Evolutionary conservation across 2,329 filamentous ascomycete species (phyloP).

Genomic region (Scopulariopsis brevicaulis): DNA sequence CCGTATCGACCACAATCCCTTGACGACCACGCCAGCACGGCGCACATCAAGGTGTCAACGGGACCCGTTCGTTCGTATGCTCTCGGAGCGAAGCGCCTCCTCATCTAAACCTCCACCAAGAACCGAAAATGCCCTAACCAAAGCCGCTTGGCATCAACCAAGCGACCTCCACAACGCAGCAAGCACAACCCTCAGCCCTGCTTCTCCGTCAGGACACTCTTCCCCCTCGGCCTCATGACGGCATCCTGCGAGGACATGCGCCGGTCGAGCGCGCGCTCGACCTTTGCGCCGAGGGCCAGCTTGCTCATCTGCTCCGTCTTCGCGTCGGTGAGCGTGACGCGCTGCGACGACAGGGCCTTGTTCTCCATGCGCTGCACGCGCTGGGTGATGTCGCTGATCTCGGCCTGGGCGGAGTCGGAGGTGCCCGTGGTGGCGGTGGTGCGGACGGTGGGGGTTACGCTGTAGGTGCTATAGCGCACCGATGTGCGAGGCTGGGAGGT

Average conservation of each 20-base stretch:
- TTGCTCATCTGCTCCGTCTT: conserved; percentile 77
- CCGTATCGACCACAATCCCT: background rate
- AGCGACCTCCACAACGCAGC: background rate
- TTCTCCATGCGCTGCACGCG: conserved; percentile 83
- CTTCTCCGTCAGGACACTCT: conserved; percentile 23
- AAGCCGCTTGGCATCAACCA: background rate
- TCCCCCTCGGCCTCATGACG: conserved; percentile 54
- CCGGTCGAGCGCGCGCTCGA: conserved; percentile 75
- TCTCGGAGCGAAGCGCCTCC: too few species aligned
- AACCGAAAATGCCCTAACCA: too few species aligned
- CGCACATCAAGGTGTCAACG: too few species aligned
- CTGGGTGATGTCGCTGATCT: conserved; percentile 60
- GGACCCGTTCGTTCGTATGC: too few species aligned
- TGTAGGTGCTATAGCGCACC: conserved; percentile 48
- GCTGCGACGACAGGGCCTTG: conserved; percentile 71
- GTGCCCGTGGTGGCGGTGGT: conserved; percentile 9
- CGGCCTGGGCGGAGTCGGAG: conserved; percentile 39
- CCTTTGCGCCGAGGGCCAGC: conserved; percentile 78
- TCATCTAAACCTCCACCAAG: too few species aligned
- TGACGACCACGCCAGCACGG: too few species aligned
- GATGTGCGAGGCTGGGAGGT: conserved; percentile 36
- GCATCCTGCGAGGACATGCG: conserved; percentile 86
- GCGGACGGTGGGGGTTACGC: conserved; percentile 33
- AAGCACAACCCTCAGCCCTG: background rate
- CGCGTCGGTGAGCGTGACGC: conserved; percentile 65